These are phyloP conservation scores for Phytophthora tentaculata DNA, from an alignment of 352 stramenopile species.

Conservation along the genomic window DNA sequence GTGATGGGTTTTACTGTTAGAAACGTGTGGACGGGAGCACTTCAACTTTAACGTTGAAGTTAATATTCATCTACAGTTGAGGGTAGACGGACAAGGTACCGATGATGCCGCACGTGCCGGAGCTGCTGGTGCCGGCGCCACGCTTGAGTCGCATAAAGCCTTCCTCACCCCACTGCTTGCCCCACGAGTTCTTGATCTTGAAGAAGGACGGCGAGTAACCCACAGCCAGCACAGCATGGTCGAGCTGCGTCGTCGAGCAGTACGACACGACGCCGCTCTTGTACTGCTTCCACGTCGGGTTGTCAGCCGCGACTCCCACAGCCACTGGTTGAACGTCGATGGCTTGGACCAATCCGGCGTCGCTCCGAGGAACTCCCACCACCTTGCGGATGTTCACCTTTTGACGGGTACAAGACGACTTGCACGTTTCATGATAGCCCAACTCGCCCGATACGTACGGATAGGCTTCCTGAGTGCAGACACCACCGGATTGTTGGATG, in stretches of 20 bases:
- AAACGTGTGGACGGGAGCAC: constrained; percentile 21
- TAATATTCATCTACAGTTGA: constrained; percentile 36
- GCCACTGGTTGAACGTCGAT: constrained; percentile 92
- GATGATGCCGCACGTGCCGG: constrained; percentile 61
- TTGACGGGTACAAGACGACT: constrained; percentile 40
- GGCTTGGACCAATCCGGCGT: constrained; percentile 85
- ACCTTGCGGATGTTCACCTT: constrained; percentile 46
- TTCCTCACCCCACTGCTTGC: constrained; percentile 90
- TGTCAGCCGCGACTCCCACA: constrained; percentile 94
- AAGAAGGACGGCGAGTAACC: constrained; percentile 91
- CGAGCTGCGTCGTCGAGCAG: constrained; percentile 88
- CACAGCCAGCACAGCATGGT: constrained; percentile 98
- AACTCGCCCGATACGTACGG: constrained; percentile 77
- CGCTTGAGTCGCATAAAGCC: constrained; percentile 95
- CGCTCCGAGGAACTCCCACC: constrained; percentile 71
- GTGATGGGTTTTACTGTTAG: constrained; percentile 26
- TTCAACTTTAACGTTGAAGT: constrained; percentile 23
- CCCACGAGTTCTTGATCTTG: constrained; percentile 99
- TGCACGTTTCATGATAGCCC: constrained; percentile 39
- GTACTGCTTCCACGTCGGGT: constrained; percentile 98
- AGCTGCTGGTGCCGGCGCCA: constrained; percentile 51
- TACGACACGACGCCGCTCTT: constrained; percentile 89
- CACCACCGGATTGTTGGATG: constrained; percentile 75
- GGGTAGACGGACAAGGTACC: constrained; percentile 68
- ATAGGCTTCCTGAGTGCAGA: constrained; percentile 81